These are phyloP conservation scores for Leucosporidium creatinivorum DNA, from an alignment of 768 basidiomycete genomes.

Conservation along the genomic window DNA sequence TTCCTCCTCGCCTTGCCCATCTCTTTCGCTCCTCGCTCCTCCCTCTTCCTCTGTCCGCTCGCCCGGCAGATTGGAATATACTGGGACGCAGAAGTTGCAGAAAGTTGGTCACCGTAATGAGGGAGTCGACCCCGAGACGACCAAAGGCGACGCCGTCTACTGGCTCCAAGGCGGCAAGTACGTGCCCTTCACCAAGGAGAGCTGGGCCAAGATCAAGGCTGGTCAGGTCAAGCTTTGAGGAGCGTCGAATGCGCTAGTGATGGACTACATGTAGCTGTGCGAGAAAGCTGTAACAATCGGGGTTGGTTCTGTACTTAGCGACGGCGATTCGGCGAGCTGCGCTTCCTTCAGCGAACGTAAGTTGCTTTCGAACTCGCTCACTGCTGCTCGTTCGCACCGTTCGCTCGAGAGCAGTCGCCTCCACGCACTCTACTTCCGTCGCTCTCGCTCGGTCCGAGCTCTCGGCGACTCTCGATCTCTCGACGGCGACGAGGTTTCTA, in stretches of 20 bases:
- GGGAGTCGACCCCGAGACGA: slow-evolving; percentile 13
- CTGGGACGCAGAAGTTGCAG: slow-evolving; percentile 20
- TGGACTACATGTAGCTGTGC: background rate
- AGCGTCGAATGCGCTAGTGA: background rate
- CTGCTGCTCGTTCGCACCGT: too few relatives aligned
- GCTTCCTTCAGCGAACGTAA: too few relatives aligned
- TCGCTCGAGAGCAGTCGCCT: too few relatives aligned
- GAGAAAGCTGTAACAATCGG: too few relatives aligned
- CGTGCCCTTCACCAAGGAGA: slow-evolving; percentile 8
- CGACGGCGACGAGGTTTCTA: too few relatives aligned
- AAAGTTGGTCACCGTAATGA: slow-evolving; percentile 24
- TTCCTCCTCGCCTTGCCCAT: too few relatives aligned
- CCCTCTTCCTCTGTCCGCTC: background rate
- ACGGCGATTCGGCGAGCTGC: too few relatives aligned
- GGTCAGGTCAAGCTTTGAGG: slow-evolving; percentile 17
- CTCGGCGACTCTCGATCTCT: too few relatives aligned
- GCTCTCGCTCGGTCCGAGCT: too few relatives aligned
- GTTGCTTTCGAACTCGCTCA: too few relatives aligned
- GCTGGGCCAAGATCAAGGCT: slow-evolving; percentile 13
- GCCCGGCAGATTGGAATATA: background rate
- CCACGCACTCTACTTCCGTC: too few relatives aligned
- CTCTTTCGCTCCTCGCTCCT: background rate
- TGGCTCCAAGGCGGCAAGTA: slow-evolving; percentile 20
- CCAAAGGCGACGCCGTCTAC: slow-evolving; percentile 8
- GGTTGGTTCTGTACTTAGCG: too few relatives aligned